Evolutionary conservation across 2,329 filamentous ascomycete genomes (phyloP).

Genomic region (Iodosphaeria phyllophila): DNA sequence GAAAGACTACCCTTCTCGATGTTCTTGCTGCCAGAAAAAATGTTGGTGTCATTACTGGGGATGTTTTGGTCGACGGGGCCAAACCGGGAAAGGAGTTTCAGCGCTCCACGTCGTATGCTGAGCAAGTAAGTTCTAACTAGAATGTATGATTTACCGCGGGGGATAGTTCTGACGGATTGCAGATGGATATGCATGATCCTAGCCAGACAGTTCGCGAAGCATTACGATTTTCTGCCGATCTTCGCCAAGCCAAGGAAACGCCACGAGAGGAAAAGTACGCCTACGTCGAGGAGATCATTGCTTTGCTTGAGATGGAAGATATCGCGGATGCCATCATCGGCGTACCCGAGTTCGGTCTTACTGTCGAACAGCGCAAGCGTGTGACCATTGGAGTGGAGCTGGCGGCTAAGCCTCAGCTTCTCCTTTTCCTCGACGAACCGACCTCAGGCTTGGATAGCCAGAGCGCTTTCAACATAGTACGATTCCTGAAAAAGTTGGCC

Average conservation of each 20-base stretch:
- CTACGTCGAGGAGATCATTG: constrained; percentile 43
- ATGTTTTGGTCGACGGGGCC: constrained; percentile 35
- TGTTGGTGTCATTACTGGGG: constrained; percentile 38
- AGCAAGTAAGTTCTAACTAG: no score
- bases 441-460: constrained; percentile 58
- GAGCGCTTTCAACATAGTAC: constrained; percentile 58
- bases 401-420: constrained; percentile 60
- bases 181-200: constrained; percentile 42
- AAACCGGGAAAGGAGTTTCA: constrained; percentile 42
- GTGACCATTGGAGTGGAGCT: constrained; percentile 88
- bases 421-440: constrained; percentile 65
- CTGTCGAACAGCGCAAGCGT: constrained; percentile 47
- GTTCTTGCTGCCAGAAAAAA: constrained; percentile 47
- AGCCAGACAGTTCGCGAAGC: constrained; percentile 45
- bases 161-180: no score
- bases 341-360: constrained; percentile 47
- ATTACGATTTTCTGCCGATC: constrained; percentile 41
- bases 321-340: constrained; percentile 42
- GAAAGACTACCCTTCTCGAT: constrained; percentile 72
- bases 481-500: constrained; percentile 59
- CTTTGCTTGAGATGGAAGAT: constrained; percentile 36
- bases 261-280: constrained; percentile 34
- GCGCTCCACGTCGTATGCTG: constrained; percentile 40
- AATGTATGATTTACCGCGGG: no score
- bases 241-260: constrained; percentile 35